phyloP scores from a whole-genome alignment of 139 green algal species.

The Coelastrella sp. region DNA sequence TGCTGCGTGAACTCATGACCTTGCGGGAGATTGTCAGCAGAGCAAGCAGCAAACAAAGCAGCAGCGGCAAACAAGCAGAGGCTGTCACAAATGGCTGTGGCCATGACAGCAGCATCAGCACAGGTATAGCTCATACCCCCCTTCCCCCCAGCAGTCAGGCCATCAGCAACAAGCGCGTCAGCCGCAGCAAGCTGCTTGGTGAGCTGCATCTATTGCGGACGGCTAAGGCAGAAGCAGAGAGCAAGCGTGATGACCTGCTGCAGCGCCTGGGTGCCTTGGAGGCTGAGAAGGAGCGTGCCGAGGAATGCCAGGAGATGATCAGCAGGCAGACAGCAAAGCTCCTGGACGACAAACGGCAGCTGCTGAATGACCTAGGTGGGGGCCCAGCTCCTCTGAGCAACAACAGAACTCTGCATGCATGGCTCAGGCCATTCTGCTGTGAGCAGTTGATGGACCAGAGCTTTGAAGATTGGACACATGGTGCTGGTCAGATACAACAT shows the following conservation, averaged over 20 bases:
- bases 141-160: neutral
- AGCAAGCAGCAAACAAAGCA: neutral
- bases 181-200: constrained; percentile 30
- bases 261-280: constrained; percentile 33
- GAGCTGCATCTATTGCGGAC: constrained; percentile 29
- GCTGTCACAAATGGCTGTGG: neutral
- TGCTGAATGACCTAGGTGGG: constrained; percentile 38
- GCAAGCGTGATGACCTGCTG: constrained; percentile 1
- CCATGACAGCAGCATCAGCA: neutral
- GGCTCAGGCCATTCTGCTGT: neutral
- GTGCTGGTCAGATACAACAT: too few relatives aligned
- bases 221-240: constrained; percentile 26
- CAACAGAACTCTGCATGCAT: neutral
- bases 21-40: constrained; percentile 12
- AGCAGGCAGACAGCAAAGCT: constrained; percentile 42
- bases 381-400: neutral
- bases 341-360: constrained; percentile 35
- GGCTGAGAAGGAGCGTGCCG: constrained; percentile 43
- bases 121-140: neutral
- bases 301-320: constrained; percentile 45
- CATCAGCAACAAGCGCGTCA: constrained; percentile 28
- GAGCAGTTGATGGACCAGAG: neutral
- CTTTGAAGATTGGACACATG: too few relatives aligned
- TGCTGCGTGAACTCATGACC: constrained; percentile 41
- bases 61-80: neutral